A percentile compares a stretch with the other conserved stretches of the same genome.
Evolutionary conservation across 306 rosid species (phyloP).

Genomic region (Acmispon strigosus): DNA sequence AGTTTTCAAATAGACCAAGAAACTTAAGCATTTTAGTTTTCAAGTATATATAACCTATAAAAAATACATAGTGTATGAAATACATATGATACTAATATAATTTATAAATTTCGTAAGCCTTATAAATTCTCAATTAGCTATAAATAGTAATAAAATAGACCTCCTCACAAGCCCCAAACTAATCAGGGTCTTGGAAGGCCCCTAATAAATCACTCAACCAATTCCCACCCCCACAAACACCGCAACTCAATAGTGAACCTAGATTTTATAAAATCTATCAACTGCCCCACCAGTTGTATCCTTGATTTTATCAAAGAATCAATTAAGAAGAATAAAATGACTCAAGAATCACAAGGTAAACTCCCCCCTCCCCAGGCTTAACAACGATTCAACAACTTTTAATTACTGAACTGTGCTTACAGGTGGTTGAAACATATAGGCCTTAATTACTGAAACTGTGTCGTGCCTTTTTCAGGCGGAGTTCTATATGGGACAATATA

Average conservation of each 20-base stretch:
- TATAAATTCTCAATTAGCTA: background rate
- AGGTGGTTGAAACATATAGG: background rate
- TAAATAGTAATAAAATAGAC: background rate
- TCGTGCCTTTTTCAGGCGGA: background rate
- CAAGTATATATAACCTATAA: background rate
- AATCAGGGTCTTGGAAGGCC: background rate
- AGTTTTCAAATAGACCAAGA: background rate
- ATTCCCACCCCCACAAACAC: background rate
- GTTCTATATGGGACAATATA: background rate
- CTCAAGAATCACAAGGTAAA: background rate
- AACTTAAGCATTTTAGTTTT: background rate
- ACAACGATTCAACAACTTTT: too few relatives aligned
- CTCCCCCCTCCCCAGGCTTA: too few relatives aligned
- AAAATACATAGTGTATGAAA: background rate
- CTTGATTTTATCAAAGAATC: background rate
- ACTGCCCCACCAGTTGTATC: background rate
- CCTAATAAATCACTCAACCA: background rate
- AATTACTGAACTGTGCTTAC: background rate
- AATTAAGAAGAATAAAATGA: background rate
- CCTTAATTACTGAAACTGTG: background rate
- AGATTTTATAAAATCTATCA: background rate
- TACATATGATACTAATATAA: background rate
- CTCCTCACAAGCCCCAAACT: background rate
- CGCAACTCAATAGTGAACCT: background rate
- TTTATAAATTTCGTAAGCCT: background rate